Evolutionary conservation across 2,329 filamentous ascomycete species (phyloP), one percentile per base, ranked within the genome.

Genomic region (Pseudogymnoascus pannorum): DNA sequence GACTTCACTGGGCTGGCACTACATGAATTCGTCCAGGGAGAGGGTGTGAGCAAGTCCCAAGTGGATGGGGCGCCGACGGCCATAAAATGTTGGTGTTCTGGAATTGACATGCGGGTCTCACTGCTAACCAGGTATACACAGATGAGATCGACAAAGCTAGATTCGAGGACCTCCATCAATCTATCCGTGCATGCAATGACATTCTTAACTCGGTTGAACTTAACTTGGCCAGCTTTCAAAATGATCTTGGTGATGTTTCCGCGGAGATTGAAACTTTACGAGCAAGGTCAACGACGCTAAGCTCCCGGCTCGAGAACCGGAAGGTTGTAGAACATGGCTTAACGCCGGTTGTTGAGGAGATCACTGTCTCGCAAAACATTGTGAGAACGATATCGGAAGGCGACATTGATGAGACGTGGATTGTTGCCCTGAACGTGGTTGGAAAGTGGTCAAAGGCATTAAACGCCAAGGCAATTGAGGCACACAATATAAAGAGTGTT

Each of bases 221-320:
- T 31, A 97, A 97, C 72, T 80, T 99, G 60, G 89, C 89, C 36
- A 93, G 87, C 73, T 99, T 99, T 72, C 92, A 95, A 72, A 89
- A 92, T 63, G 95, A 99, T 73, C 83, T 99, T 9, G 93, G 91
- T 7, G 84, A 86, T 12, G 94, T 99, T 11, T 97, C 94, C 1
- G 88, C 92, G 5, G 94, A 99, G 72, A 99, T 99, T 59, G 94
- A 99, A 75, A 92, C 87, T 2, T 77, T 99, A 40, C 94, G 99
- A 75, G 87, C 88, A 59, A 86, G 94, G 54, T 99, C 94, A 0
- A 83, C 87, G 9, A 86, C 88, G 6, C 76, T 99, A 63, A 97
- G 91, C 68, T 85, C 89, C 35, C 87, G 92, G 69, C 78, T 99
- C 29, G 89, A 96, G 66, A 97, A 97, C 70, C 84, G 95, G 35